These are phyloP conservation scores for Dimargaris cristalligena DNA, from an alignment of 192 early-diverging fungal genomes.

Conservation along the genomic window DNA sequence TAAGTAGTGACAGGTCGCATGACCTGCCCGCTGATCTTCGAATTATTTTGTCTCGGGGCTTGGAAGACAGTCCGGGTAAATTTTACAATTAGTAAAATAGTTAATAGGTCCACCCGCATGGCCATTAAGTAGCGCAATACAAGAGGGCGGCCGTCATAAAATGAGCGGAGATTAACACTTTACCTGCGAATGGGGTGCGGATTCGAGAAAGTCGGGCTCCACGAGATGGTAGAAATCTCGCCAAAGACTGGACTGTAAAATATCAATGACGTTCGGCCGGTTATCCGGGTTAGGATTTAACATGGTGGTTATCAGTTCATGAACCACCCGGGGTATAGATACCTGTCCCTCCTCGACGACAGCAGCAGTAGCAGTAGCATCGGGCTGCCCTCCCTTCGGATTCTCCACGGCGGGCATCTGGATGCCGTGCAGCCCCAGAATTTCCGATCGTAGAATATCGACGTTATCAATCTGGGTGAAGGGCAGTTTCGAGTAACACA, in stretches of 20 bases:
- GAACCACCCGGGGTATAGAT: background rate
- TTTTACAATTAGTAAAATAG: too few species aligned
- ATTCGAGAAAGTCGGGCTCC: background rate
- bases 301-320: background rate
- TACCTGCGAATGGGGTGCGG: background rate
- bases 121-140: background rate
- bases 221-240: background rate
- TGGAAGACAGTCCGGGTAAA: too few species aligned
- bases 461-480: conserved; percentile 78
- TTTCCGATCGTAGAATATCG: conserved; percentile 64
- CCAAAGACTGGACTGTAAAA: background rate
- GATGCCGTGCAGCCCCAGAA: conserved; percentile 40
- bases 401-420: background rate
- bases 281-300: background rate
- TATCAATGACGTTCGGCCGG: conserved; percentile 22
- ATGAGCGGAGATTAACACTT: background rate
- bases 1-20: too few species aligned
- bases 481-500: conserved; percentile 74
- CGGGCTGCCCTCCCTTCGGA: background rate
- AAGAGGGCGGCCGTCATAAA: background rate
- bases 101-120: background rate
- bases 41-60: too few species aligned
- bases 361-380: too few species aligned
- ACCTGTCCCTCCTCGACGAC: background rate
- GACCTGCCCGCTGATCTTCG: too few species aligned